Evolutionary conservation across 305 asterid genomes (phyloP).

Genomic region (Striga hermonthica): DNA sequence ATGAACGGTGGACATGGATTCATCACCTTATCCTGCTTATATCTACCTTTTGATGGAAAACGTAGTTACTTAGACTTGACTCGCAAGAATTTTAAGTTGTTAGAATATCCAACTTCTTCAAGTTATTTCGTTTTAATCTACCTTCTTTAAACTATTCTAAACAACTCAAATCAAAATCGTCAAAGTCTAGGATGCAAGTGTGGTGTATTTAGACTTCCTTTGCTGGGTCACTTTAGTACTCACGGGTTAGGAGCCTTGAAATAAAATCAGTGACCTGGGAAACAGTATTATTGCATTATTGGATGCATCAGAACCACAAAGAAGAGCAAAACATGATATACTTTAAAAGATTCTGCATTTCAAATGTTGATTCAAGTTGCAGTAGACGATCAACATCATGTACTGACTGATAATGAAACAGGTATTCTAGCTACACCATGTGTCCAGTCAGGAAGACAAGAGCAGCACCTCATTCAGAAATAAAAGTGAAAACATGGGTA

Average conservation of each 20-base stretch:
- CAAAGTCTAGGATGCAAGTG: not conserved
- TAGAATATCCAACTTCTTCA: constrained; percentile 20
- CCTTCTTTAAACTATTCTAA: constrained; percentile 13
- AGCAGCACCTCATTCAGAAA: not conserved
- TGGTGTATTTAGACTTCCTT: constrained; percentile 15
- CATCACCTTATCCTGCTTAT: not conserved
- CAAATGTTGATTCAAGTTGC: constrained; percentile 9
- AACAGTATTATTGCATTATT: constrained; percentile 15
- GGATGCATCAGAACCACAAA: constrained; percentile 20
- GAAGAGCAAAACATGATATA: constrained; percentile 18
- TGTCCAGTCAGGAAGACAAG: constrained; percentile 23
- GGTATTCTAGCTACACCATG: constrained; percentile 5
- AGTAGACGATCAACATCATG: constrained; percentile 26
- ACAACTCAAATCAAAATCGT: not conserved
- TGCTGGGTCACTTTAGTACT: constrained; percentile 12
- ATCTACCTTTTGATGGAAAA: not conserved
- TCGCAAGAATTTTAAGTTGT: not conserved
- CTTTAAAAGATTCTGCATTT: not conserved
- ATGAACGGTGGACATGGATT: not conserved
- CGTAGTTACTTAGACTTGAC: constrained; percentile 17
- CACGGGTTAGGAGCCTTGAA: not conserved
- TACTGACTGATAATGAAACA: constrained; percentile 7
- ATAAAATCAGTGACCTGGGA: not conserved
- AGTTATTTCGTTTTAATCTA: constrained; percentile 11
- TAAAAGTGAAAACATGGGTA: constrained; percentile 4